Evolutionary conservation across 768 basidiomycete genomes (phyloP).

Genomic region (Boletus barrowsii): DNA sequence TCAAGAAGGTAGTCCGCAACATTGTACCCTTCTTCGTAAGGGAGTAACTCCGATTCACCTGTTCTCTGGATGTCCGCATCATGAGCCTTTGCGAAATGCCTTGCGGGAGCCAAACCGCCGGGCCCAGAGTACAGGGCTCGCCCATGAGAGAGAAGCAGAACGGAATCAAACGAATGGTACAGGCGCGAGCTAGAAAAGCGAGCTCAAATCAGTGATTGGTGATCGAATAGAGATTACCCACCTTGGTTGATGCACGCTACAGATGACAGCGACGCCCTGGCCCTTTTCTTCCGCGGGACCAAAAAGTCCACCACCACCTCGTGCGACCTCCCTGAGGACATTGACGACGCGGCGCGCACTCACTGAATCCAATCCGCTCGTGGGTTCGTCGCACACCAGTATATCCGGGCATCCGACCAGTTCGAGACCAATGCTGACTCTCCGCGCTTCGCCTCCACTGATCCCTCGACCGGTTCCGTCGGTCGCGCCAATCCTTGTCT

Average conservation of each 20-base stretch:
- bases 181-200: constrained; percentile 58
- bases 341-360: constrained; percentile 79
- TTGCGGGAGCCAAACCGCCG: constrained; percentile 66
- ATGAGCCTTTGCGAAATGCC: constrained; percentile 51
- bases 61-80: constrained; percentile 32
- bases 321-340: constrained; percentile 73
- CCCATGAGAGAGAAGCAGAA: constrained; percentile 76
- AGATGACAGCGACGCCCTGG: constrained; percentile 77
- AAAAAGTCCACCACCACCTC: constrained; percentile 33
- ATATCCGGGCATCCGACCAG: constrained; percentile 83
- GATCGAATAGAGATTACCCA: constrained; percentile 25
- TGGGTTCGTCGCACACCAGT: constrained; percentile 85
- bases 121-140: constrained; percentile 75
- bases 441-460: constrained; percentile 87
- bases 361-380: constrained; percentile 80
- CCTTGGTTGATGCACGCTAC: constrained; percentile 88
- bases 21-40: constrained; percentile 81
- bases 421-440: constrained; percentile 89
- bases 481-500: constrained; percentile 65
- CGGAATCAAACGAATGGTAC: constrained; percentile 81
- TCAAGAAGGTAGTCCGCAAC: constrained; percentile 91
- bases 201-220: not conserved
- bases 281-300: constrained; percentile 30
- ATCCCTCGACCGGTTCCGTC: constrained; percentile 77
- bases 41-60: constrained; percentile 35